phyloP scores from a whole-genome alignment of 208 protist genomes.

The Acanthamoeba pearcei region DNA sequence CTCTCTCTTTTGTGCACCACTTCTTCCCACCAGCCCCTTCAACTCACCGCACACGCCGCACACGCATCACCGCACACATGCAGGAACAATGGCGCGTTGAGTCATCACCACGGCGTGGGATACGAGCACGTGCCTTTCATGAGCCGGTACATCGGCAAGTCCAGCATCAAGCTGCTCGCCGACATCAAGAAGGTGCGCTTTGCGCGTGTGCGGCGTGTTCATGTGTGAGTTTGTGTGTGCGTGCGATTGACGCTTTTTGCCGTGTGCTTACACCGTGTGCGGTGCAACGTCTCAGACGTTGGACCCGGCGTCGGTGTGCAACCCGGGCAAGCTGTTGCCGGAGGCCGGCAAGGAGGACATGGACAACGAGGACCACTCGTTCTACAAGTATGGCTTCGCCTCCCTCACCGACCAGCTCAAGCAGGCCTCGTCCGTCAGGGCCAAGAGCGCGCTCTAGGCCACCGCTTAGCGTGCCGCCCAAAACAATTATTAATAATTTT shows the following conservation, averaged over 20 bases:
- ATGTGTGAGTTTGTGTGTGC: too few relatives aligned
- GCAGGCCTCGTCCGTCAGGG: neutral
- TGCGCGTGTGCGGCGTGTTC: neutral
- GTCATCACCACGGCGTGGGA: slow-evolving; percentile 75
- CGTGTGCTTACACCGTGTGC: too few relatives aligned
- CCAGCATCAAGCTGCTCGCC: neutral
- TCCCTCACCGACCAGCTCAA: slow-evolving; percentile 27
- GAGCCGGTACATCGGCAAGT: neutral
- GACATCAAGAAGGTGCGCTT: neutral
- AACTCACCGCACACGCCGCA: neutral
- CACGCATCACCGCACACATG: neutral
- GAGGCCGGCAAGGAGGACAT: slow-evolving; percentile 45
- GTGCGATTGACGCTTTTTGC: too few relatives aligned
- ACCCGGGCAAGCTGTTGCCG: slow-evolving; percentile 40
- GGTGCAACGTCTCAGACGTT: neutral
- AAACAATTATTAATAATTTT: too few relatives aligned
- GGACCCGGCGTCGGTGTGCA: slow-evolving; percentile 19
- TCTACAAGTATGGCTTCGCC: slow-evolving; percentile 44
- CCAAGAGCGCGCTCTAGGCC: slow-evolving; percentile 5
- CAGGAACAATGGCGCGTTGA: slow-evolving; percentile 73
- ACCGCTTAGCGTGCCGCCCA: too few relatives aligned
- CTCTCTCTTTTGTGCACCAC: neutral
- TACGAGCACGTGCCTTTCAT: slow-evolving; percentile 41
- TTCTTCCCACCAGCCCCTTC: neutral
- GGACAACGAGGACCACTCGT: slow-evolving; percentile 14